These are phyloP conservation scores for Cladosporium cucumerinum DNA, from an alignment of 2,329 filamentous ascomycete genomes.

Conservation along the genomic window DNA sequence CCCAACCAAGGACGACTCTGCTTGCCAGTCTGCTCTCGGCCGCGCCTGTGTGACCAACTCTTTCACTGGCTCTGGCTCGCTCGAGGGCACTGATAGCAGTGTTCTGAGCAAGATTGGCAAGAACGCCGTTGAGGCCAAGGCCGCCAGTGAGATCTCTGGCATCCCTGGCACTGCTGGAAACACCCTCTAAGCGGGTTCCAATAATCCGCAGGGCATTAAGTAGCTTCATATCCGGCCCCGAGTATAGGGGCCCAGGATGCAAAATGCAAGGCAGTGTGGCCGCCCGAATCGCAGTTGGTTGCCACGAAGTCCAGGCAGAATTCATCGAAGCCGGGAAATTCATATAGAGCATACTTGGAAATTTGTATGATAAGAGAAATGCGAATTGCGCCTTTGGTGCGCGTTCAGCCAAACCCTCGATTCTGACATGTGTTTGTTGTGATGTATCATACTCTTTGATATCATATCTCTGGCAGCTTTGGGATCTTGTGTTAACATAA, in stretches of 20 bases:
- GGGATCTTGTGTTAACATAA: not conserved
- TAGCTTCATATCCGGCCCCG: not conserved
- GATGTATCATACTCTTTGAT: too few species aligned
- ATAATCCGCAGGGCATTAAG: not conserved
- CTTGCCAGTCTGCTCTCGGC: constrained; percentile 39
- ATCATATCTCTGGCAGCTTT: too few species aligned
- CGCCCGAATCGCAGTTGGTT: not conserved
- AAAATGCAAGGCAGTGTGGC: not conserved
- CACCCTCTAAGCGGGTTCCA: constrained; percentile 20
- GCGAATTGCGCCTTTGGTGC: not conserved
- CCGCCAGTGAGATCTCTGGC: constrained; percentile 37
- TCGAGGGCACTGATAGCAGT: constrained; percentile 37
- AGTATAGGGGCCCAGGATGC: not conserved
- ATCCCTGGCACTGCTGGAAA: constrained; percentile 48
- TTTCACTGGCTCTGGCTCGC: constrained; percentile 23
- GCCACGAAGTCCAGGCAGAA: not conserved
- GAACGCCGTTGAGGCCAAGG: constrained; percentile 49
- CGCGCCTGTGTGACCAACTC: constrained; percentile 51
- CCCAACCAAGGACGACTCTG: constrained; percentile 15
- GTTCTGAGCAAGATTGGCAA: constrained; percentile 53
- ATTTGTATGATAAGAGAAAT: not conserved
- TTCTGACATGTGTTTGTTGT: not conserved
- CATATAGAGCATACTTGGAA: not conserved
- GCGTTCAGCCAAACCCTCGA: not conserved
- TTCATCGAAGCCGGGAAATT: not conserved